A percentile compares a stretch with the other conserved stretches of the same genome.
Conservation (phyloP, 805 yeast genomes). For the Barnettozyma sp. region DNA sequence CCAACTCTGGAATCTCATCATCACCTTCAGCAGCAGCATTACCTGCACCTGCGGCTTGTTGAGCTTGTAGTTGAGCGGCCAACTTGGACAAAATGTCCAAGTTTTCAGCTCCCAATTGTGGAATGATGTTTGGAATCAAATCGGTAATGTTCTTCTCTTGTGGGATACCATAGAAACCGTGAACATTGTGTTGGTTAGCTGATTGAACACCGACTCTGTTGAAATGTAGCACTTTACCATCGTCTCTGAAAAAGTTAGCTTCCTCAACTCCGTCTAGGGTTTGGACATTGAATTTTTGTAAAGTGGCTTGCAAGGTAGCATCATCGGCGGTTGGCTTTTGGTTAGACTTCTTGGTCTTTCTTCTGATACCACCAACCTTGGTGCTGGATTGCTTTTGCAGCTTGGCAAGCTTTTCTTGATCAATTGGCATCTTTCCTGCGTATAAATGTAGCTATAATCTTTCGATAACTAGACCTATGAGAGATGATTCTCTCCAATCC, state of each 20-base stretch:
- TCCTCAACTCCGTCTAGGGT: slow-evolving; percentile 87
- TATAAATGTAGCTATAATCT: too few relatives aligned
- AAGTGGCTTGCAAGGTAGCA: slow-evolving; percentile 80
- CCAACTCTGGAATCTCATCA: slow-evolving; percentile 59
- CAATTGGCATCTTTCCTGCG: slow-evolving; percentile 89
- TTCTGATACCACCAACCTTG: slow-evolving; percentile 85
- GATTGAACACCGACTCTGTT: slow-evolving; percentile 95
- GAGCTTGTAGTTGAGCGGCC: slow-evolving; percentile 79
- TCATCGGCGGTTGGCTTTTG: slow-evolving; percentile 73
- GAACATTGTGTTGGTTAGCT: slow-evolving; percentile 84
- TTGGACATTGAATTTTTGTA: slow-evolving; percentile 84
- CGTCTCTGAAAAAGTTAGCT: slow-evolving; percentile 96
- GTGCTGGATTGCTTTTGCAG: slow-evolving; percentile 78
- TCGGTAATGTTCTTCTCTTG: slow-evolving; percentile 90
- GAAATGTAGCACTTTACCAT: slow-evolving; percentile 94
- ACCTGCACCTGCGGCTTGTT: slow-evolving; percentile 39
- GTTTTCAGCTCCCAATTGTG: slow-evolving; percentile 95
- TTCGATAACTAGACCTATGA: too few relatives aligned
- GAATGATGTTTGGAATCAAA: slow-evolving; percentile 87
- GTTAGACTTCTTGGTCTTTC: slow-evolving; percentile 77
- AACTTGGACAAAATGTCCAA: slow-evolving; percentile 80
- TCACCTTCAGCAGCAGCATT: slow-evolving; percentile 44
- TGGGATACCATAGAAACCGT: slow-evolving; percentile 91
- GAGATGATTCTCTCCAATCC: too few relatives aligned
- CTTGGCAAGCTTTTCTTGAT: slow-evolving; percentile 91